Conservation (phyloP, 257 asterid genomes). For the Asclepias syriaca region DNA sequence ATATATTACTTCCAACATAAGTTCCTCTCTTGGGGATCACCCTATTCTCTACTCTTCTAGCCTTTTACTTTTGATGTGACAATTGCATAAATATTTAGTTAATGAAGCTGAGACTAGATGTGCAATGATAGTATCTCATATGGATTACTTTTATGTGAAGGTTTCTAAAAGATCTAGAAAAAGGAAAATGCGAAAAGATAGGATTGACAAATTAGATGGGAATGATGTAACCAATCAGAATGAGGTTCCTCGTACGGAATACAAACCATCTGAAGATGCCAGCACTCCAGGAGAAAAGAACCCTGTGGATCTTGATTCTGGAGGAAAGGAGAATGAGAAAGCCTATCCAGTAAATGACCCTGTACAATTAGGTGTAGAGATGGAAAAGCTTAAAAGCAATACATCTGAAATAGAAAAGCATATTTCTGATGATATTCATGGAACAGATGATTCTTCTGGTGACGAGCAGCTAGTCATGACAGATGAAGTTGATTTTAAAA, state of each 20-base stretch:
- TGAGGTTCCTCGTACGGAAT: conserved; percentile 32
- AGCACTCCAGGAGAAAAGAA: conserved; percentile 36
- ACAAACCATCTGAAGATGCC: conserved; percentile 38
- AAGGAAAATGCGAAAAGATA: conserved; percentile 49
- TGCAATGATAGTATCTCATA: background rate
- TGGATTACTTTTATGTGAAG: conserved; percentile 36
- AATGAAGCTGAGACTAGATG: background rate
- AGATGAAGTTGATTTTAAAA: conserved; percentile 77
- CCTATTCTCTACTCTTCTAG: background rate
- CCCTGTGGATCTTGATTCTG: conserved; percentile 23
- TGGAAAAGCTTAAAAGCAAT: conserved; percentile 27
- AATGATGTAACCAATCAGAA: conserved; percentile 31
- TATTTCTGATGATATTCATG: conserved; percentile 35
- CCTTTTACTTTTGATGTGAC: background rate
- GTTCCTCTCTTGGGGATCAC: background rate
- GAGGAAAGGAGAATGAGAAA: conserved; percentile 29
- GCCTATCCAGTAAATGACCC: conserved; percentile 35
- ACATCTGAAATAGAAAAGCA: conserved; percentile 33
- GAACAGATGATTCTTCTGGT: conserved; percentile 59
- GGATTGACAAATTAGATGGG: conserved; percentile 33
- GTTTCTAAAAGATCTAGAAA: conserved; percentile 76
- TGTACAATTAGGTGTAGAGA: conserved; percentile 14
- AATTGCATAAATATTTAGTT: background rate
- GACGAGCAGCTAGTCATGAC: conserved; percentile 57
- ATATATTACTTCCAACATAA: background rate